Percentiles rank a stretch among this genome's conserved stretches.
Conservation (phyloP, 768 basidiomycete genomes). For the Naganishia randhawae region DNA sequence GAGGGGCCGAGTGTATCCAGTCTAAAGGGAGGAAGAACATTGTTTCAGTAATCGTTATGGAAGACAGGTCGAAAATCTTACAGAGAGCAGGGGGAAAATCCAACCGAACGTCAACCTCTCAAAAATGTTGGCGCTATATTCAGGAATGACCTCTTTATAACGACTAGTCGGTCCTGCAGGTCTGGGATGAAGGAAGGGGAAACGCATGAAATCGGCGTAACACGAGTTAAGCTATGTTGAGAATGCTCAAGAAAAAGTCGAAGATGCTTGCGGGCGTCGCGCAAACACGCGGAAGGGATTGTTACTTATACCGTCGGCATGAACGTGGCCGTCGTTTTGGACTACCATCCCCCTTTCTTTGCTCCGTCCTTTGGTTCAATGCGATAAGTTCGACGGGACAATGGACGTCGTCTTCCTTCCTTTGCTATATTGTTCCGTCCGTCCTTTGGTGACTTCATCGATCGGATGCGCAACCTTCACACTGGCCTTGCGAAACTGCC, state of each 20-base stretch:
- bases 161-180: neutral
- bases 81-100: slow-evolving; percentile 23
- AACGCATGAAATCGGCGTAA: neutral
- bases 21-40: neutral
- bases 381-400: neutral
- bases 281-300: neutral
- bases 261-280: neutral
- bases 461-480: too few species aligned
- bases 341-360: neutral
- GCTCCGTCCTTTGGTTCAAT: neutral
- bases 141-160: slow-evolving; percentile 23
- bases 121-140: slow-evolving; percentile 19
- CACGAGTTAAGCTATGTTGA: neutral
- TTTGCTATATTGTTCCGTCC: neutral
- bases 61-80: slow-evolving; percentile 2
- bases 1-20: slow-evolving; percentile 26
- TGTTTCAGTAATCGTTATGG: neutral
- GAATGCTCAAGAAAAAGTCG: neutral
- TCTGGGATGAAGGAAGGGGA: slow-evolving; percentile 12
- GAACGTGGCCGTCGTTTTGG: neutral
- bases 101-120: slow-evolving; percentile 25
- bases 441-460: neutral
- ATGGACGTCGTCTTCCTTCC: neutral
- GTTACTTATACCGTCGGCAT: neutral
- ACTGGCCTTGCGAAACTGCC: too few species aligned